Conservation (phyloP, 805 yeast species). For the Candida broadrunensis region DNA sequence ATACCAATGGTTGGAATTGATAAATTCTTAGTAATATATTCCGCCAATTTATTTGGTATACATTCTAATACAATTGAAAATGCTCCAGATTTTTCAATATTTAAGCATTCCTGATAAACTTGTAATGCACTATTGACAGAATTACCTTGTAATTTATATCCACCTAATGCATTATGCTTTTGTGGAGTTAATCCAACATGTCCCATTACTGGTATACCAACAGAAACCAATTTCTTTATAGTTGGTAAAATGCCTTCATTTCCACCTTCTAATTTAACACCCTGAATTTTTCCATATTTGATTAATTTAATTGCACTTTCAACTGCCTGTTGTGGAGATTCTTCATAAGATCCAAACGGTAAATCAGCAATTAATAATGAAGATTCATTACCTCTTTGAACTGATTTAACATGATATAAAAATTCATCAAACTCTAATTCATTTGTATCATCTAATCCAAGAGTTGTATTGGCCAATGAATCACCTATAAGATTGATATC, state of each 20-base stretch:
- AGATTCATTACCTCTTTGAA: slow-evolving; percentile 61
- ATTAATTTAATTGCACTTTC: slow-evolving; percentile 54
- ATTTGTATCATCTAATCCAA: slow-evolving; percentile 77
- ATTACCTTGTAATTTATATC: slow-evolving; percentile 84
- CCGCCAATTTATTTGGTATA: slow-evolving; percentile 72
- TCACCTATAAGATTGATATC: slow-evolving; percentile 86
- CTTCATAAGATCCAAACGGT: slow-evolving; percentile 86
- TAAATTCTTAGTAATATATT: slow-evolving; percentile 56
- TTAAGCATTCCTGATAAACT: slow-evolving; percentile 64
- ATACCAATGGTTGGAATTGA: slow-evolving; percentile 87
- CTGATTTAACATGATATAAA: slow-evolving; percentile 72
- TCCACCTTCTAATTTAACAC: slow-evolving; percentile 86
- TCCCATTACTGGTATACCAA: slow-evolving; percentile 88
- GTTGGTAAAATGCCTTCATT: slow-evolving; percentile 48
- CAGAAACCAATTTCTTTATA: slow-evolving; percentile 51
- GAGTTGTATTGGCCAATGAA: slow-evolving; percentile 86
- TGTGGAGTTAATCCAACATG: slow-evolving; percentile 95
- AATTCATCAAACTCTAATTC: slow-evolving; percentile 79
- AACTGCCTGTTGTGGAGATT: slow-evolving; percentile 59
- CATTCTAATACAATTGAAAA: slow-evolving; percentile 80
- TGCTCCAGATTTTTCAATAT: slow-evolving; percentile 73
- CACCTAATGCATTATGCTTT: slow-evolving; percentile 72
- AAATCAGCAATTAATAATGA: slow-evolving; percentile 79
- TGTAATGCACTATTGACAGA: slow-evolving; percentile 50
- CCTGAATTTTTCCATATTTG: slow-evolving; percentile 57